Percentiles rank a stretch among this genome's conserved stretches.
Evolutionary conservation across 345 rosid genomes (phyloP).

Genomic region (Citrus cavaleriei): DNA sequence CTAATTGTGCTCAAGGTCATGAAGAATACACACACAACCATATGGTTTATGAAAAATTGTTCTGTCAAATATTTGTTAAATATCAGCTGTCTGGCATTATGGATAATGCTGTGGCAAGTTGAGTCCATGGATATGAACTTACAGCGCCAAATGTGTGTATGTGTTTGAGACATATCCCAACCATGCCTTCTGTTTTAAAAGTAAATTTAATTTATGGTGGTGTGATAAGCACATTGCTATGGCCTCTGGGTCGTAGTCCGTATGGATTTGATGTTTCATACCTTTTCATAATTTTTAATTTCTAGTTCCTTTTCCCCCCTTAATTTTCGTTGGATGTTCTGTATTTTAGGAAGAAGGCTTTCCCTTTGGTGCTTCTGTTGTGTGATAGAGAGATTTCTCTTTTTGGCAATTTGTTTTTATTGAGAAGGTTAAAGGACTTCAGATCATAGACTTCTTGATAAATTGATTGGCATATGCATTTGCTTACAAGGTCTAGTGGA

Average conservation of each 20-base stretch:
- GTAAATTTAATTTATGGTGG: background rate
- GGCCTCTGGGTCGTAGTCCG: background rate
- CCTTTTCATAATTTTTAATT: background rate
- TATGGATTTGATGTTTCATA: background rate
- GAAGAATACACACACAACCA: background rate
- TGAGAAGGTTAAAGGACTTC: background rate
- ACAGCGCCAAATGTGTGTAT: background rate
- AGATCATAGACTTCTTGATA: background rate
- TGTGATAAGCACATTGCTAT: background rate
- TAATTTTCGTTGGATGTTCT: background rate
- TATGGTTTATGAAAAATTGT: background rate
- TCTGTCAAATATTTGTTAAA: background rate
- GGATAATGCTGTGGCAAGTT: background rate
- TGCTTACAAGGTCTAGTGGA: background rate
- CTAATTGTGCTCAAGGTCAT: slow-evolving; percentile 7
- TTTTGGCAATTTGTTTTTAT: background rate
- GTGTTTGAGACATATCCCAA: background rate
- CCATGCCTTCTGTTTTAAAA: background rate
- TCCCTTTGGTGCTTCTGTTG: background rate
- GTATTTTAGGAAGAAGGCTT: background rate
- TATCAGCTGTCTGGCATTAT: background rate
- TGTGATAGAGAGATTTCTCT: background rate
- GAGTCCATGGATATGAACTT: background rate
- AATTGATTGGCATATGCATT: background rate
- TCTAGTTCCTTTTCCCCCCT: background rate